Conservation (phyloP, 2,329 filamentous ascomycete species). For the Venturia aucupariae region DNA sequence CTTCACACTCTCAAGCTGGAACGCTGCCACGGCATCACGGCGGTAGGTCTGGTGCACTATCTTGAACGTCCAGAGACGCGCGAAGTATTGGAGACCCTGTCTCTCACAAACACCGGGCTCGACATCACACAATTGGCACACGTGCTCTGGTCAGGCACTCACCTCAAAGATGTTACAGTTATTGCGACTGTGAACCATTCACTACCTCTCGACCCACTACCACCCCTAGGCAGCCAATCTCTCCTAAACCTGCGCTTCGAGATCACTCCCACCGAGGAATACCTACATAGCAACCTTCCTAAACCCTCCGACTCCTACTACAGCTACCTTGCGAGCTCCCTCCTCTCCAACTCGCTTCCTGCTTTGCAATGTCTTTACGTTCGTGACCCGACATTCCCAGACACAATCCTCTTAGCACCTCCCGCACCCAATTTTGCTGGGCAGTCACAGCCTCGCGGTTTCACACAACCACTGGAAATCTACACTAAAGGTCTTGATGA, state of each 20-base stretch:
- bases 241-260: slow-evolving; percentile 73
- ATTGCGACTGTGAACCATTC: slow-evolving; percentile 46
- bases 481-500: slow-evolving; percentile 60
- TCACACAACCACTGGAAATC: slow-evolving; percentile 51
- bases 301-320: slow-evolving; percentile 59
- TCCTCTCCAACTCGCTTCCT: slow-evolving; percentile 67
- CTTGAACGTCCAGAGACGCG: slow-evolving; percentile 53
- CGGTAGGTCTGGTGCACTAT: slow-evolving; percentile 59
- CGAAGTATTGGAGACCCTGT: slow-evolving; percentile 55
- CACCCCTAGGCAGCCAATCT: slow-evolving; percentile 57
- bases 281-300: slow-evolving; percentile 46
- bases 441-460: slow-evolving; percentile 28
- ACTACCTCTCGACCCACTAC: slow-evolving; percentile 48
- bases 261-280: slow-evolving; percentile 55
- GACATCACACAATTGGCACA: slow-evolving; percentile 51
- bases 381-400: slow-evolving; percentile 72
- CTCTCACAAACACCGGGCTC: slow-evolving; percentile 63
- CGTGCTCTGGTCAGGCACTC: slow-evolving; percentile 49
- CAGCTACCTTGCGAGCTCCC: slow-evolving; percentile 72
- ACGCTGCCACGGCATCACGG: slow-evolving; percentile 62
- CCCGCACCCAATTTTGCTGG: slow-evolving; percentile 46
- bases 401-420: slow-evolving; percentile 59
- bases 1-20: slow-evolving; percentile 65
- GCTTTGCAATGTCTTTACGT: slow-evolving; percentile 72
- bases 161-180: slow-evolving; percentile 50